These are phyloP conservation scores for Pestalotiopsis sp. DNA, from an alignment of 2,329 filamentous ascomycete species.

Conservation along the genomic window DNA sequence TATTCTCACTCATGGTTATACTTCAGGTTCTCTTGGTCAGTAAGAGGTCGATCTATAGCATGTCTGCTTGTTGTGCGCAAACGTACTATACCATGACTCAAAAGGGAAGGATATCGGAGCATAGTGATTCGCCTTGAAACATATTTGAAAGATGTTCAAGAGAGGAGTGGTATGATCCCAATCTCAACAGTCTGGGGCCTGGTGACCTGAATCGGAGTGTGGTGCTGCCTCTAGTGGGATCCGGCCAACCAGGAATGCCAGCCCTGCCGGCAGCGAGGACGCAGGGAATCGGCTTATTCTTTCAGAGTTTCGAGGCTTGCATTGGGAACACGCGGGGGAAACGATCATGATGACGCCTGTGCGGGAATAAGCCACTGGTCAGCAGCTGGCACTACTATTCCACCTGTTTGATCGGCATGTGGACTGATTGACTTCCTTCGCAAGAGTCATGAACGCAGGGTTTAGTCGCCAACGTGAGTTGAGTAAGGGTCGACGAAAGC, in stretches of 20 bases:
- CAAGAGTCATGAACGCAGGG: conserved; percentile 1
- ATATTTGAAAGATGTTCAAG: too few relatives aligned
- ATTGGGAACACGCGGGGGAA: not conserved
- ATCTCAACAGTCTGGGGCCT: too few relatives aligned
- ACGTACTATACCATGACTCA: too few relatives aligned
- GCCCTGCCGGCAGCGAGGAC: not conserved
- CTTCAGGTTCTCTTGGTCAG: too few relatives aligned
- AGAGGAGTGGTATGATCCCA: too few relatives aligned
- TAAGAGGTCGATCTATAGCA: too few relatives aligned
- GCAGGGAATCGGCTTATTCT: not conserved
- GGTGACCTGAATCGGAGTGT: too few relatives aligned
- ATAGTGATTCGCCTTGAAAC: too few relatives aligned
- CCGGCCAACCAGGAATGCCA: not conserved
- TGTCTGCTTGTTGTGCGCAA: too few relatives aligned
- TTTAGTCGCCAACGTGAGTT: not conserved
- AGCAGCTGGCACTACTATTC: not conserved
- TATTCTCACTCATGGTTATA: not conserved
- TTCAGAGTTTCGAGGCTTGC: not conserved
- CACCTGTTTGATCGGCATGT: not conserved
- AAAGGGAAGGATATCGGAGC: too few relatives aligned
- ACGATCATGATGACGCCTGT: not conserved
- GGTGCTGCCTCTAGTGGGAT: too few relatives aligned
- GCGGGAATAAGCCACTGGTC: not conserved
- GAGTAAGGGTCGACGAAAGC: not conserved
- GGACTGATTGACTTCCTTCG: not conserved